A percentile compares a stretch with the other conserved stretches of the same genome.
Conservation (phyloP, 1,284 basidiomycete species). For the Fomitiporia mediterranea region DNA sequence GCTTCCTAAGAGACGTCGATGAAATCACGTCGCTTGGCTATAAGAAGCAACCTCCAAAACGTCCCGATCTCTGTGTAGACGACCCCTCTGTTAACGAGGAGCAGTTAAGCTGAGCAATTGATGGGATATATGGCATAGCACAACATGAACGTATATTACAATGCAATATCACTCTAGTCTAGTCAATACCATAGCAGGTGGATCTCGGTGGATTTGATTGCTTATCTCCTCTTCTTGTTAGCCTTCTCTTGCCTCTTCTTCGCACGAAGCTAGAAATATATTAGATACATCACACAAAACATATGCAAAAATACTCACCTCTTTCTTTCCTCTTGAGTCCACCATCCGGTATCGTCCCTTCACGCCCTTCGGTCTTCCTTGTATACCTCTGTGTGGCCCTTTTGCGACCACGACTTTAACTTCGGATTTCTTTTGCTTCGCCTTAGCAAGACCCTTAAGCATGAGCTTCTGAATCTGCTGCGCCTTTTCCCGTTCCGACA, state of each 20-base stretch:
- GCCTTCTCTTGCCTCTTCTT: constrained; percentile 67
- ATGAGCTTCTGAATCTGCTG: constrained; percentile 91
- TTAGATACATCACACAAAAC: background rate
- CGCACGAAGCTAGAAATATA: constrained; percentile 51
- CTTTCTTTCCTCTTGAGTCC: constrained; percentile 82
- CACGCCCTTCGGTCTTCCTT: constrained; percentile 93
- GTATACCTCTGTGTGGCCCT: constrained; percentile 83
- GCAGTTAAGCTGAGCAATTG: background rate
- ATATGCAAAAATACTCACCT: constrained; percentile 41
- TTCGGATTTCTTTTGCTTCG: constrained; percentile 70
- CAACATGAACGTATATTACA: constrained; percentile 19
- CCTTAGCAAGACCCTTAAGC: constrained; percentile 67
- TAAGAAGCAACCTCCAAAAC: constrained; percentile 13
- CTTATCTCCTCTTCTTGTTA: constrained; percentile 46
- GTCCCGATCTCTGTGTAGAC: background rate
- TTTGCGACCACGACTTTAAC: constrained; percentile 90
- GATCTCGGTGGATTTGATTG: constrained; percentile 14
- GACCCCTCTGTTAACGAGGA: background rate
- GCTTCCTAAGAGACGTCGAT: constrained; percentile 53
- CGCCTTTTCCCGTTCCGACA: constrained; percentile 94
- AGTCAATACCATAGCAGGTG: constrained; percentile 13
- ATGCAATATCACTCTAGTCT: constrained; percentile 10
- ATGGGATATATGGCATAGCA: constrained; percentile 2
- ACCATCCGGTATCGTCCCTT: constrained; percentile 95
- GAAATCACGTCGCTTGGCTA: constrained; percentile 33